Base-by-base conservation (phyloP, 2,329 filamentous ascomycete genomes). In the Cucurbitaria berberidis region DNA sequence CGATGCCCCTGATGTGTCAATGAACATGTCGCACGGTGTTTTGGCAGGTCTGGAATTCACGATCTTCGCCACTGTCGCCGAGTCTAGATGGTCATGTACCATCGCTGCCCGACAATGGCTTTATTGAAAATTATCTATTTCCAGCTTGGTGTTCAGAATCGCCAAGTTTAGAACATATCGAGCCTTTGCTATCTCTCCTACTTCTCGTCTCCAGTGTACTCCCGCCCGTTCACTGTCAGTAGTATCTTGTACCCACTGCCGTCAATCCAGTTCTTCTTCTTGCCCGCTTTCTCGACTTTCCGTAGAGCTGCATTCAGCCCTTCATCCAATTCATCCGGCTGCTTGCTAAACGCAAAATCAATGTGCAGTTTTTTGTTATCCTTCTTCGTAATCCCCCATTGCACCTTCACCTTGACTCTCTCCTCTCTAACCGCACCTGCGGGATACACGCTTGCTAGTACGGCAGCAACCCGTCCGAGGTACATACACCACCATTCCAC, bases 401-500 rank as follows among this genome's bases (percentile, higher is more conserved):
- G 48, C 19, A 60, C 53, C 3, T 50, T 57, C 22, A 75, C 47
- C 13, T 53, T 40, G 26, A 76, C 46, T 18, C 71, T 68, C 16
- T 76, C 74, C 54, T 78, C 74, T 26, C 63, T 55, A 3, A 82
- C 68, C 1, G 78, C 70, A 1, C 87, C 87, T 1, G 84, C 81
- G 0, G 88, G 87, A 71, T 87, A 88, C 8, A 89, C 76, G 9
- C 75, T 77, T 0, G 82, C 83, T 26, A 89, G 74, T 9, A 89
- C 68, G 5, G 77, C 77, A 2, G 84, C 86, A 1, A 89, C 78
- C 15, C 81, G 79, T 0, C 88, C 87, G 0, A 89, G 64, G 64
- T 88, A 89, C 46, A 78, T 80, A 48, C 83, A 81, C 87, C 86
- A 89, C 86, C 87, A 90, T 10, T 81, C 77, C 51, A 82, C 78